Evolutionary conservation across 2,329 filamentous ascomycete species (phyloP).

Genomic region (Emergomyces pasteurianus): DNA sequence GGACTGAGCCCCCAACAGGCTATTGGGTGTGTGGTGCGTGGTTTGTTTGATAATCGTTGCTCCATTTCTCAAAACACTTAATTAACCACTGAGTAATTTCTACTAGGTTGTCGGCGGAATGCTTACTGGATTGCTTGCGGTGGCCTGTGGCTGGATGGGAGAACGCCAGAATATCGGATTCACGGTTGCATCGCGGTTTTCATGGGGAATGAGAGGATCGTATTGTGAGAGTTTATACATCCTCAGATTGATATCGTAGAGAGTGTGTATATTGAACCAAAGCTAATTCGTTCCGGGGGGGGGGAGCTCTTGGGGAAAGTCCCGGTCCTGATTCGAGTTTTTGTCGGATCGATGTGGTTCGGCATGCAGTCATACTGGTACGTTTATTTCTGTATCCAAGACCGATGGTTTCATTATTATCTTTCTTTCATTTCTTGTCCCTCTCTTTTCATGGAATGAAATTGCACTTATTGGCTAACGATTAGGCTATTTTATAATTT

Average conservation of each 20-base stretch:
- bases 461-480: neutral
- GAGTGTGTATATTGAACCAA: too few species aligned
- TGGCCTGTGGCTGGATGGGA: slow-evolving; percentile 18
- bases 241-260: neutral
- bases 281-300: slow-evolving; percentile 1
- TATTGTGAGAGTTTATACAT: slow-evolving; percentile 9
- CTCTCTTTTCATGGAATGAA: neutral
- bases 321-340: neutral
- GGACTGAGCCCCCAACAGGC: slow-evolving; percentile 16
- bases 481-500: neutral
- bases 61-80: too few species aligned
- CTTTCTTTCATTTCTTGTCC: neutral
- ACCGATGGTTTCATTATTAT: neutral
- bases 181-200: slow-evolving; percentile 17
- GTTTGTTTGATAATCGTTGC: neutral
- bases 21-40: slow-evolving; percentile 16
- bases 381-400: neutral
- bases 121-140: slow-evolving; percentile 15
- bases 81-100: neutral
- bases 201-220: slow-evolving; percentile 17
- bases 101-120: slow-evolving; percentile 10
- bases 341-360: slow-evolving; percentile 12
- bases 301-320: slow-evolving; percentile 11
- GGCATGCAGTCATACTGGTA: slow-evolving; percentile 10
- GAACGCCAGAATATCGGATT: slow-evolving; percentile 19